Percentiles rank a stretch among this genome's conserved stretches.
phyloP scores from a whole-genome alignment of 805 yeast species.

The Pichia nanzhaoensis region DNA sequence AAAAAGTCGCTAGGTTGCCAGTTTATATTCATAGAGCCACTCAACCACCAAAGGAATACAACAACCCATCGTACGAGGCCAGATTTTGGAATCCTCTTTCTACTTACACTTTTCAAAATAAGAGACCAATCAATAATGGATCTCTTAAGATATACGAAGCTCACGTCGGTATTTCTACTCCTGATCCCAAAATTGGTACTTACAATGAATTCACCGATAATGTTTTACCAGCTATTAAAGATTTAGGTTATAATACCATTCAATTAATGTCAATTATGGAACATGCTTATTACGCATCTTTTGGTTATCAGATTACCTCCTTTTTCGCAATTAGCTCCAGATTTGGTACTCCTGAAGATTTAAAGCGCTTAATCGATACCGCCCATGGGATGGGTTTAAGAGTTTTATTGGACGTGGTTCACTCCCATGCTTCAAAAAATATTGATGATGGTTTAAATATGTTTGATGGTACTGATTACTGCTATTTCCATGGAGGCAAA shows the following conservation, averaged over 20 bases:
- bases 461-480: constrained; percentile 94
- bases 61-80: constrained; percentile 61
- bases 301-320: constrained; percentile 94
- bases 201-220: constrained; percentile 79
- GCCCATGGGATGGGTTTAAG: constrained; percentile 86
- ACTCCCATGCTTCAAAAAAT: constrained; percentile 92
- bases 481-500: constrained; percentile 82
- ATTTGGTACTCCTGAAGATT: constrained; percentile 91
- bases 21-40: constrained; percentile 88
- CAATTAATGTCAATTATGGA: constrained; percentile 99
- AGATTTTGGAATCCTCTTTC: constrained; percentile 82
- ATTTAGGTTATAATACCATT: constrained; percentile 85
- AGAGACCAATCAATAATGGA: constrained; percentile 51
- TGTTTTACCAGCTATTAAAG: constrained; percentile 75
- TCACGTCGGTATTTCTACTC: constrained; percentile 89
- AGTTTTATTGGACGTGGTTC: constrained; percentile 87
- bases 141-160: constrained; percentile 85
- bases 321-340: constrained; percentile 88
- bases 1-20: constrained; percentile 71
- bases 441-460: constrained; percentile 88
- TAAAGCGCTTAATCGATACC: constrained; percentile 81
- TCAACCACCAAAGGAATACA: constrained; percentile 51
- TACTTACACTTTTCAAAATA: constrained; percentile 52
- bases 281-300: constrained; percentile 96
- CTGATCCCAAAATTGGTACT: constrained; percentile 78